Percentiles rank a stretch among this genome's conserved stretches.
phyloP scores from a whole-genome alignment of 345 rosid species.

The Gynandropsis gynandra region DNA sequence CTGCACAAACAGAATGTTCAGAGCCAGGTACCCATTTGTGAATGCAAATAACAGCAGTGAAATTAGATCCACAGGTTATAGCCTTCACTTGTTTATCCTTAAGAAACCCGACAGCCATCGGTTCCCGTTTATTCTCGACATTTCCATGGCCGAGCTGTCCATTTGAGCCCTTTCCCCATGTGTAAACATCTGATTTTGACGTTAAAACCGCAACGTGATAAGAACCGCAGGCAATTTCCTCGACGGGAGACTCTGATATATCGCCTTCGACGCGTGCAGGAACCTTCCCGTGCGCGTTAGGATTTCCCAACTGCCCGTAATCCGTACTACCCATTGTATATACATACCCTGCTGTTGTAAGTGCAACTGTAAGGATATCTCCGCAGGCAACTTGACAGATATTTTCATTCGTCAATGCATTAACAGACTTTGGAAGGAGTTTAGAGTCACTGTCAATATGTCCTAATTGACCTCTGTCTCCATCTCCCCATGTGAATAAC shows the following conservation, averaged over 20 bases:
- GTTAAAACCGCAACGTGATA: conserved; percentile 71
- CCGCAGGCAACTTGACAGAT: conserved; percentile 71
- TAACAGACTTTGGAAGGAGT: conserved; percentile 53
- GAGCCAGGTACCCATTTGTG: conserved; percentile 61
- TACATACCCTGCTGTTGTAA: conserved; percentile 57
- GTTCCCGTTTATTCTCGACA: conserved; percentile 42
- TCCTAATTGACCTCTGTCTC: conserved; percentile 67
- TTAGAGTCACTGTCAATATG: conserved; percentile 62
- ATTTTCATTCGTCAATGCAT: conserved; percentile 34
- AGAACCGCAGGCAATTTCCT: conserved; percentile 78
- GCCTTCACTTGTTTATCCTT: conserved; percentile 70
- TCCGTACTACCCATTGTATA: conserved; percentile 72
- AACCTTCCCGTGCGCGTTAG: conserved; percentile 41
- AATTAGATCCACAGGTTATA: conserved; percentile 68
- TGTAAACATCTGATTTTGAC: conserved; percentile 58
- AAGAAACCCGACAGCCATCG: conserved; percentile 49
- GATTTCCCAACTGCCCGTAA: conserved; percentile 74
- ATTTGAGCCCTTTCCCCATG: conserved; percentile 78
- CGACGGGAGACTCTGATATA: conserved; percentile 39
- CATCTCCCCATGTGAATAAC: conserved; percentile 89
- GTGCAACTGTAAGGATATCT: conserved; percentile 56
- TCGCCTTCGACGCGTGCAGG: conserved; percentile 59
- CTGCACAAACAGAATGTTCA: conserved; percentile 71
- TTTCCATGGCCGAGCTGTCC: conserved; percentile 92
- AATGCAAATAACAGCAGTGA: conserved; percentile 65